These are phyloP conservation scores for Aspergillus asperescens DNA, from an alignment of 495 filamentous ascomycete genomes.

Conservation along the genomic window DNA sequence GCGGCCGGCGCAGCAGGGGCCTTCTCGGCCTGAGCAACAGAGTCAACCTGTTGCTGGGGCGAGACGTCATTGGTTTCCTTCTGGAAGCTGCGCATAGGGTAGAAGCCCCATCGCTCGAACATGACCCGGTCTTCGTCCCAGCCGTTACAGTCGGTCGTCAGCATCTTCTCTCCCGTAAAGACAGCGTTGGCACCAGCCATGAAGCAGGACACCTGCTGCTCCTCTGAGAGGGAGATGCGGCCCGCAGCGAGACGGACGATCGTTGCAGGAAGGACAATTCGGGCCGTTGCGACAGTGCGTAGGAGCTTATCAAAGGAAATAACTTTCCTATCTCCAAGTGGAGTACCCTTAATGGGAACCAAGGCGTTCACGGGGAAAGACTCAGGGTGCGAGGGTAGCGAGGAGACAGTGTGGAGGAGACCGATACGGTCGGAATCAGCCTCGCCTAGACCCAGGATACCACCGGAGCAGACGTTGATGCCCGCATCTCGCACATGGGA, in stretches of 20 bases:
- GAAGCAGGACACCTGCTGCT: slow-evolving; percentile 79
- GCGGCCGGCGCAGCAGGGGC: slow-evolving; percentile 17
- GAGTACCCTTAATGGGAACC: slow-evolving; percentile 80
- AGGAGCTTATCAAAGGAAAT: slow-evolving; percentile 67
- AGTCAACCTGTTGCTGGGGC: not conserved
- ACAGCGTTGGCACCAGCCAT: slow-evolving; percentile 82
- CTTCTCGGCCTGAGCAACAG: not conserved
- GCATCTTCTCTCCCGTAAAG: slow-evolving; percentile 88
- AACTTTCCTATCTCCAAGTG: slow-evolving; percentile 63
- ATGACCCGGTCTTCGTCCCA: slow-evolving; percentile 80
- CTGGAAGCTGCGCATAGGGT: slow-evolving; percentile 60
- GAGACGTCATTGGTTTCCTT: slow-evolving; percentile 16
- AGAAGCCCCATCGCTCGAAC: slow-evolving; percentile 72
- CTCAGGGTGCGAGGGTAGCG: slow-evolving; percentile 71
- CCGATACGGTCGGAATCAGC: slow-evolving; percentile 68
- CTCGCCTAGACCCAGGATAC: slow-evolving; percentile 77
- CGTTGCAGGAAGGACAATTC: slow-evolving; percentile 70
- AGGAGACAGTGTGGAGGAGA: slow-evolving; percentile 70
- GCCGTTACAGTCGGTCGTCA: slow-evolving; percentile 81
- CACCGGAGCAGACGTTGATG: slow-evolving; percentile 79
- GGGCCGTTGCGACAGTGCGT: slow-evolving; percentile 72
- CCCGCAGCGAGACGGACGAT: slow-evolving; percentile 81
- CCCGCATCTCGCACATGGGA: slow-evolving; percentile 72
- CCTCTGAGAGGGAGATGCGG: slow-evolving; percentile 68
- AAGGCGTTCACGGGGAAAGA: slow-evolving; percentile 82